Base-by-base conservation (phyloP, 345 rosid species). In the Acer campestre region DNA sequence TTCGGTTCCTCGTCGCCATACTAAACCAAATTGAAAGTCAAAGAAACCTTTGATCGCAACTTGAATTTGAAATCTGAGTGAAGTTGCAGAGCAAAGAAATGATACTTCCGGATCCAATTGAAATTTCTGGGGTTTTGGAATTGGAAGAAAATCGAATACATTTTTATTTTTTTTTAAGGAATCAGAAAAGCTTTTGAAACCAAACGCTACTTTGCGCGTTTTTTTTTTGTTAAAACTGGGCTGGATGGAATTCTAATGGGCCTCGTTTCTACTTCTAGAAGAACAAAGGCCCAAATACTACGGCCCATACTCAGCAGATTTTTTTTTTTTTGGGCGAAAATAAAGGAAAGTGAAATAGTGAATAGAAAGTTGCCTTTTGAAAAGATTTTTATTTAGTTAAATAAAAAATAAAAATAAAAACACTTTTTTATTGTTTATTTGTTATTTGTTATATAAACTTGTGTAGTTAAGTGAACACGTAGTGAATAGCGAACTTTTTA, bases 1-100 rank as follows among this genome's bases (percentile, higher is more conserved):
- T 91, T 27, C 86, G 82, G 27, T 88, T 91, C 83, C 93, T 82
- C 85, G 93, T 81, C 75, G 91, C 91, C 91, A 89, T 84, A 18
- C 61, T 44, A 22, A 58, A 11, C 14, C 5, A 20, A 67, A 63
- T 48, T 23, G 6, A 35, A 65, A 27, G 2, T 16, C 58, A 10
- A 14, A 67, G 9, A 23, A 55, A 14, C 13, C 3, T 46, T 6
- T 53, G 38, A 73, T 10, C 29, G 22, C 42, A 35, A 66, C 44
- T 31, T 11, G 25, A 59, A 40, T 25, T 64, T 17, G 20, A 17
- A 23, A 2, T 10, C 44, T 6, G 48, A 17, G 62, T 13, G 35
- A 66, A 75, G 53, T 53, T 35, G 35, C 27, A 5, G 13, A 51
- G 8, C 16, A 13, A 22, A 35, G 14, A 64, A 66, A 1, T 29